Percentiles rank a stretch among this genome's conserved stretches.
Conservation (phyloP, 768 basidiomycete species). For the Lactarius pseudohatsudake region DNA sequence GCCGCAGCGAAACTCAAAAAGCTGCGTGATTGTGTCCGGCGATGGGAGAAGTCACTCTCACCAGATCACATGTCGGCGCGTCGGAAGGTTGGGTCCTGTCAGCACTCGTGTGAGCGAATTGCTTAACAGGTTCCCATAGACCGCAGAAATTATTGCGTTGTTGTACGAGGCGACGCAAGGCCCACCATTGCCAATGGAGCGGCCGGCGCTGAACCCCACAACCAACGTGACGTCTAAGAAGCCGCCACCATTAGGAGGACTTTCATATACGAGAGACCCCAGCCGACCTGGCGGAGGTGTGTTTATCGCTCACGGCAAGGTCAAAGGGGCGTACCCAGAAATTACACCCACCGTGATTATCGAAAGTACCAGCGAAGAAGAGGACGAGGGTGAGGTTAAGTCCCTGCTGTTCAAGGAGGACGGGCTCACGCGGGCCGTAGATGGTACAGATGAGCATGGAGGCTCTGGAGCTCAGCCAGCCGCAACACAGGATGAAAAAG, state of each 20-base stretch:
- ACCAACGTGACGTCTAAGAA: conserved; percentile 62
- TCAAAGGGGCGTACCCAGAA: conserved; percentile 37
- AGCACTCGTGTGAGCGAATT: conserved; percentile 18
- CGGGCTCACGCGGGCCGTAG: conserved; percentile 20
- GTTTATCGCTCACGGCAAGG: conserved; percentile 57
- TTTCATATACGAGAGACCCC: conserved; percentile 78
- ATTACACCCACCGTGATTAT: conserved; percentile 59
- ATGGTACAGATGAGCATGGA: conserved; percentile 15
- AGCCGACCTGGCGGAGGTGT: conserved; percentile 85
- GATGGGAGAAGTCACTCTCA: conserved; percentile 85
- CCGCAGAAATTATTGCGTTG: conserved; percentile 88
- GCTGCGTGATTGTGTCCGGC: conserved; percentile 78
- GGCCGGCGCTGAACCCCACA: conserved; percentile 74
- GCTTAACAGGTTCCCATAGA: conserved; percentile 45
- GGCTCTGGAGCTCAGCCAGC: conserved; percentile 48
- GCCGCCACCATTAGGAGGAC: conserved; percentile 46
- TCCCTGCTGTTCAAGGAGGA: conserved; percentile 19
- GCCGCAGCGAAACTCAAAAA: conserved; percentile 75
- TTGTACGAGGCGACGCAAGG: conserved; percentile 93
- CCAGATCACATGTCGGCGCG: conserved; percentile 94
- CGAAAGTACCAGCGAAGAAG: conserved; percentile 42
- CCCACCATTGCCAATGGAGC: conserved; percentile 47
- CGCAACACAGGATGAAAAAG: conserved; percentile 43
- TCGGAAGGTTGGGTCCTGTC: conserved; percentile 66
- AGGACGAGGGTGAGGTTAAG: conserved; percentile 27